Evolutionary conservation across 1,284 basidiomycete genomes (phyloP), one percentile per base, ranked within the genome.

Genomic region (Sporisorium exsertum): DNA sequence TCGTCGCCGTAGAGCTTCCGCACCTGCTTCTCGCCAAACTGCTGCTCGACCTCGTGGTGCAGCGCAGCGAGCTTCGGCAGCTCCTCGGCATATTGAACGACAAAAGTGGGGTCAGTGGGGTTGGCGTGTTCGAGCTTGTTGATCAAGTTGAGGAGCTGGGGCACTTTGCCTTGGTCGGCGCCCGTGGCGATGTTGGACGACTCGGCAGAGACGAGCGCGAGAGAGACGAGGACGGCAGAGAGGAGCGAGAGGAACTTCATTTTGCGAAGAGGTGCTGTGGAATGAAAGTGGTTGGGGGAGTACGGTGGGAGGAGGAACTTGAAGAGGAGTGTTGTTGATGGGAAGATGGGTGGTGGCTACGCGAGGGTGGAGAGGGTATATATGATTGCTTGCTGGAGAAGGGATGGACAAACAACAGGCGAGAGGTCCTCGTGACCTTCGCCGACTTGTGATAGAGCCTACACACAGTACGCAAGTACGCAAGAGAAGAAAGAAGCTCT

Each of bases 171-270:
- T 20, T 46, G 45, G 3, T 71, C 50, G 4, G 62, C 42, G n/a
- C 59, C 59, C 5, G 53, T 29, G 22, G 45, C 68, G 53, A 58
- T 50, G 26, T 50, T 20, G 10, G 61, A 5, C 29, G 29, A 56
- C 43, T 71, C 58, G 15, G 68, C 68, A 5, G 54, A 53, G 9
- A 65, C 68, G 10, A 64, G 20, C 13, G 68, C 58, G 12, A 56
- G n/a, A 5, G 54, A 58, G 33, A 59, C 20, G 8, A 71, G 55
- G 3, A 64, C 58, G 43, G 63, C 58, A 13, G 62, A 55, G 12
- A 71, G 62, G 51, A 71, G 62, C 6, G 62, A 15, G 50, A 65
- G 55, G 58, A 71, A 71, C 68, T 71, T 71, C 62, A 71, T 71
- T 22, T 43, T 7, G 20, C 8, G 18, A 15, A n/a, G 3, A 27